Percentiles rank a stretch among this genome's conserved stretches.
These are phyloP conservation scores for Auxenochlorella pyrenoidosa DNA, from an alignment of 139 green algal genomes.

Conservation along the genomic window DNA sequence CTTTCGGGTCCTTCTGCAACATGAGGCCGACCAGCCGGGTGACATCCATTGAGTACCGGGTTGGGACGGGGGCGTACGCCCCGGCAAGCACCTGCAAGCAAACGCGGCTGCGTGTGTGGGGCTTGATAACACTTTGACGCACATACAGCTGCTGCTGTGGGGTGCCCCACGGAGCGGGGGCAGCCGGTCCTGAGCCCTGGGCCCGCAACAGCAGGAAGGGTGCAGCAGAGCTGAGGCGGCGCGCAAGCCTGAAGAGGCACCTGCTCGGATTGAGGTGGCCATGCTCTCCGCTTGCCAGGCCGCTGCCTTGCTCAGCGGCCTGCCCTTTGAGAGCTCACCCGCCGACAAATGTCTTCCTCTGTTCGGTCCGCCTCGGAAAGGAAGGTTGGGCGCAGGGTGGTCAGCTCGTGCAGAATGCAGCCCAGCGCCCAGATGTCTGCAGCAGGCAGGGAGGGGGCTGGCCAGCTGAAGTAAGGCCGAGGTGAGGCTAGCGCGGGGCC, in stretches of 20 bases:
- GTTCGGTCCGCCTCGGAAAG: not conserved
- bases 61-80: not conserved
- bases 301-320: no score
- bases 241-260: no score
- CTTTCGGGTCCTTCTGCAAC: constrained; percentile 4
- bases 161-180: no score
- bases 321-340: not conserved
- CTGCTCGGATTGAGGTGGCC: no score
- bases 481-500: no score
- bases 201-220: no score
- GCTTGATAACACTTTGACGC: no score
- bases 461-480: not conserved
- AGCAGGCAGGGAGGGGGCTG: not conserved
- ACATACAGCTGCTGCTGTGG: not conserved
- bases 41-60: not conserved
- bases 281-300: no score
- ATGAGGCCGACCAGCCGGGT: not conserved
- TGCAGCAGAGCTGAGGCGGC: no score
- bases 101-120: no score
- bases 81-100: constrained; percentile 7
- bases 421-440: constrained; percentile 60
- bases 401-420: constrained; percentile 89
- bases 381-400: constrained; percentile 21
- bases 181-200: no score
- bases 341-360: constrained; percentile 3